Evolutionary conservation across 2,329 filamentous ascomycete genomes (phyloP), one percentile per base, ranked within the genome.

Genomic region (Fusarium protoensiforme): DNA sequence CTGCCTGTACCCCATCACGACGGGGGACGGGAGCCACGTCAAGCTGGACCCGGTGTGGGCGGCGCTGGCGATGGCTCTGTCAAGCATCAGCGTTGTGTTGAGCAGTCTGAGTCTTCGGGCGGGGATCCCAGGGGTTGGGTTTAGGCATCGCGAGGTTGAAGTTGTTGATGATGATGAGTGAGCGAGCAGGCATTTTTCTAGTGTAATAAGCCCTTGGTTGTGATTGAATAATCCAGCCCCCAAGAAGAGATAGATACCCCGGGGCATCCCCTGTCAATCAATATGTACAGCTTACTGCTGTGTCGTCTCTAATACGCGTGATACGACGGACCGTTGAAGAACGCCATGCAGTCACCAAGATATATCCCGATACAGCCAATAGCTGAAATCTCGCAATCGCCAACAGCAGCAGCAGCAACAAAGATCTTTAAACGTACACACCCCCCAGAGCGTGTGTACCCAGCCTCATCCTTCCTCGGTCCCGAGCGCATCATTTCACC

Each of bases 11-110:
- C 84, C 88, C 3, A 72, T 92, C 54, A 80, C 77, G 61, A 86
- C 85, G 54, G 80, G 81, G 5, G 77, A 79, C 2, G 87, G 86
- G 2, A 79, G 80, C 33, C 92, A 93, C 79, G 82, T 94, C 22
- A 84, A 89, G 68, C 83, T 95, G 54, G 92, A 94, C 80, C 93
- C 93, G 0, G 93, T 93, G 2, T 98, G 95, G 95, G 96, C 95
- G 7, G 92, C 92, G 74, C 83, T 98, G 80, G 95, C 95, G 1
- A 98, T 98, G 96, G 96, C 96, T 29, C 82, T 95, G 81, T 98
- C 95, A 82, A 96, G 93, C 81, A 92, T 98, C 74, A 96, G 93
- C 78, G 95, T 98, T 53, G 93, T 98, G 59, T 84, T 90, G 79
- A 97, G 94, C 80, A 96, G 93, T 84, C 83, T 98, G 78, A 87